Evolutionary conservation across 1,284 basidiomycete species (phyloP).

Genomic region (Flammula alnicola): DNA sequence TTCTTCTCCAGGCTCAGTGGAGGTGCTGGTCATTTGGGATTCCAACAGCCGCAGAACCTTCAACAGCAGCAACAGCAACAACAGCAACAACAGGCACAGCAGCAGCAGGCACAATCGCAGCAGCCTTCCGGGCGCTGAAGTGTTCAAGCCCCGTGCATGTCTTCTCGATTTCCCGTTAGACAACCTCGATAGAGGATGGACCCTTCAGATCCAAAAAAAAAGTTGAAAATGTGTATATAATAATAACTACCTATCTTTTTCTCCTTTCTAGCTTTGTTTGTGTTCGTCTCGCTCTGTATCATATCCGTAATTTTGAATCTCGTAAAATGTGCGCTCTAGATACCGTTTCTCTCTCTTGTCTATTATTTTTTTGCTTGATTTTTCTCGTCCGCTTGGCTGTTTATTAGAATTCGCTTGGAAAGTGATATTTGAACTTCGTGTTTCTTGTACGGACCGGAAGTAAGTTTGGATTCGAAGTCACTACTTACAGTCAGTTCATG

Average conservation of each 20-base stretch:
- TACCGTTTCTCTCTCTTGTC: neutral
- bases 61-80: constrained; percentile 16
- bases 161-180: too few relatives aligned
- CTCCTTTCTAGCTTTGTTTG: neutral
- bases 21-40: constrained; percentile 24
- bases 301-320: neutral
- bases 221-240: too few relatives aligned
- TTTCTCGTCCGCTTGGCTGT: neutral
- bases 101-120: too few relatives aligned
- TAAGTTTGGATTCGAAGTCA: too few relatives aligned
- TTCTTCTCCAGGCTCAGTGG: constrained; percentile 60
- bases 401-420: too few relatives aligned
- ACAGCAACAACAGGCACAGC: too few relatives aligned
- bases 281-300: constrained; percentile 2
- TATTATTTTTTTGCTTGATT: neutral
- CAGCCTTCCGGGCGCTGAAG: constrained; percentile 5
- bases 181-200: too few relatives aligned
- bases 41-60: constrained; percentile 24
- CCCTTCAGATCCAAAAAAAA: too few relatives aligned
- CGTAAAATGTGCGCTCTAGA: neutral
- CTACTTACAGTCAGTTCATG: too few relatives aligned
- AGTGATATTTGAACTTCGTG: too few relatives aligned
- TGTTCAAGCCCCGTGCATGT: neutral
- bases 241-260: too few relatives aligned
- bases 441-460: too few relatives aligned